Conservation (phyloP, 1,284 basidiomycete species). For the Tilletia walkeri region DNA sequence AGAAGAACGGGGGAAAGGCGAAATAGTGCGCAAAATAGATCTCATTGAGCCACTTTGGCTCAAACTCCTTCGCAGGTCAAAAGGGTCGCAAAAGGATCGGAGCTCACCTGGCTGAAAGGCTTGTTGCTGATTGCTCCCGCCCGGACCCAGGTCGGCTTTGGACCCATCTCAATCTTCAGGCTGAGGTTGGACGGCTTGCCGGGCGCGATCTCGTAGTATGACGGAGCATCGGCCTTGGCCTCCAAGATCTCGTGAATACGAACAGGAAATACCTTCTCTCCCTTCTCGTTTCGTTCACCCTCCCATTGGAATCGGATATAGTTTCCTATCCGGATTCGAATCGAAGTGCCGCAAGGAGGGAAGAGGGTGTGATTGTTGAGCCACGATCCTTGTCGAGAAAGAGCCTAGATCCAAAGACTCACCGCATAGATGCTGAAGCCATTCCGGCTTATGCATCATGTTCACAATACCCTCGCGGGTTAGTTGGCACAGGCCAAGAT, state of each 20-base stretch:
- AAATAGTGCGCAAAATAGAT: background rate
- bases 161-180: slow-evolving; percentile 72
- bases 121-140: slow-evolving; percentile 82
- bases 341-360: too few species aligned
- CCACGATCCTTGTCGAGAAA: too few species aligned
- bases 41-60: too few species aligned
- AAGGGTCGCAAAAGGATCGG: background rate
- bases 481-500: slow-evolving; percentile 1
- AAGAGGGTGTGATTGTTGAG: too few species aligned
- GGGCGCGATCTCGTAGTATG: slow-evolving; percentile 4
- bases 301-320: slow-evolving; percentile 17
- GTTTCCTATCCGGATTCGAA: background rate
- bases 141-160: slow-evolving; percentile 62
- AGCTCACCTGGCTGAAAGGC: slow-evolving; percentile 62
- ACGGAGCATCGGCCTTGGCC: background rate
- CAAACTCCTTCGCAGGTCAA: too few species aligned
- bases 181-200: slow-evolving; percentile 65
- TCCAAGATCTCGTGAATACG: slow-evolving; percentile 15
- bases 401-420: background rate
- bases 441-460: slow-evolving; percentile 4
- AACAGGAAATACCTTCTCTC: background rate
- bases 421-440: background rate
- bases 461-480: background rate
- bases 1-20: background rate
- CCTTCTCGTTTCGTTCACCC: background rate